A percentile compares a stretch with the other conserved stretches of the same genome.
These are phyloP conservation scores for Fusarium sp. DNA, from an alignment of 2,329 filamentous ascomycete species.

Conservation along the genomic window DNA sequence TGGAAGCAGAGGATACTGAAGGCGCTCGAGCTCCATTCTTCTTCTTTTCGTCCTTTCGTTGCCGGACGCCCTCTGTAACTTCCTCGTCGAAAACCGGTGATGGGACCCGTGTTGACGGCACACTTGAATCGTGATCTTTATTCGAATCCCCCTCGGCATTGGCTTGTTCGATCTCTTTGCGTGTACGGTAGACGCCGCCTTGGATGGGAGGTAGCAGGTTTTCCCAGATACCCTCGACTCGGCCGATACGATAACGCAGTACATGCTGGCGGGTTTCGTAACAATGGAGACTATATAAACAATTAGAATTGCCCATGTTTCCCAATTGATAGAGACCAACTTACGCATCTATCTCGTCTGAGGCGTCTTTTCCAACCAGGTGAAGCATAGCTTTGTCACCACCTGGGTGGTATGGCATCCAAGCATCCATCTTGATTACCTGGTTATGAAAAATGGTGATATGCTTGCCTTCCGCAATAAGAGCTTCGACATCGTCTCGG, in stretches of 20 bases:
- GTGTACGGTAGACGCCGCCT: constrained; percentile 78
- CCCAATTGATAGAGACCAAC: constrained; percentile 44
- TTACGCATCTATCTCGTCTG: constrained; percentile 92
- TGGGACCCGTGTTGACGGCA: constrained; percentile 63
- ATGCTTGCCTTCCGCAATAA: constrained; percentile 83
- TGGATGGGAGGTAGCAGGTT: constrained; percentile 95
- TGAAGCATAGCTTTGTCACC: constrained; percentile 91
- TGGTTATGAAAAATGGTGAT: constrained; percentile 84
- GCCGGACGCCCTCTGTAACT: constrained; percentile 41
- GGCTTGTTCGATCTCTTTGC: constrained; percentile 49
- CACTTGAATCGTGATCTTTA: constrained; percentile 53
- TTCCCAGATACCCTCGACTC: constrained; percentile 81
- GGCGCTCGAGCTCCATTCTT: constrained; percentile 50
- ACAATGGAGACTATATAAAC: constrained; percentile 77
- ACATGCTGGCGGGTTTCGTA: constrained; percentile 79
- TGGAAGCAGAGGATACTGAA: constrained; percentile 71
- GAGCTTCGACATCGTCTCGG: constrained; percentile 65
- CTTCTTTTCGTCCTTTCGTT: constrained; percentile 41
- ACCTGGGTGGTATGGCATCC: constrained; percentile 90
- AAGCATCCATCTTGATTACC: constrained; percentile 88
- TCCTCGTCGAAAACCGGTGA: constrained; percentile 64
- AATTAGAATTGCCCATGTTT: constrained; percentile 15
- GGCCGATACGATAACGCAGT: constrained; percentile 84
- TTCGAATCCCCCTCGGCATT: constrained; percentile 23
- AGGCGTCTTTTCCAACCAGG: constrained; percentile 93